Evolutionary conservation across 768 basidiomycete species (phyloP), one percentile per base, ranked within the genome.

Genomic region (Lentinula detonsa): DNA sequence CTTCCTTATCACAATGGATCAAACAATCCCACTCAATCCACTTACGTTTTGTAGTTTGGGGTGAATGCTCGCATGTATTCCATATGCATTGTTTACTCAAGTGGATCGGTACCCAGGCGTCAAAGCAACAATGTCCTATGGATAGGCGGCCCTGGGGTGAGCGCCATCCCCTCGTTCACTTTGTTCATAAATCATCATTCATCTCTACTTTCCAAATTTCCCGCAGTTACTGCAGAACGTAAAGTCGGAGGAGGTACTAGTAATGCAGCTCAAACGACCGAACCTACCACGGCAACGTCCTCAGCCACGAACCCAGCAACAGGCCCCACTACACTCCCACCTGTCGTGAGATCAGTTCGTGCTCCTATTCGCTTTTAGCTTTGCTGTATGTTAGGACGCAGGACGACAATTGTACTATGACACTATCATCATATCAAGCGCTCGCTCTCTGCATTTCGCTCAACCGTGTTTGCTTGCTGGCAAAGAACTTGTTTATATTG

Each of bases 61-160:
- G 97, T 37, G 88, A 97, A 74, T 99, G 96, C 70, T 93, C 87
- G 5, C 97, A 98, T 71, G 87, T 97, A 61, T 99, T 98, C 69
- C 97, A 99, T 71, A 95, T 98, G 93, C 96, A 99, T 72, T 98
- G 96, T 74, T 76, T 99, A 11, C 80, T 96, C 64, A 97, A 98
- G 72, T 99, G 97, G 97, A 85, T 98, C 62, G 87, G 87, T 3
- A 95, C 95, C 0, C 76, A 85, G 4, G 85, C 91, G 13, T 95
- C 91, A 39, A 98, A 98, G 72, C 88, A 90, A 66, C 93, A 95
- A 66, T 99, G 97, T 78, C 97, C 97, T n/a, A 95, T 99, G 93
- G 96, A 98, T 70, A 81, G 97, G 34, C 77, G 93, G 67, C 78
- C 87, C 2, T 99, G 96, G 96, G 88, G 95, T 95, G 65, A 62